Conservation (phyloP, 2,329 filamentous ascomycete genomes). For the Colletotrichum australisinense region DNA sequence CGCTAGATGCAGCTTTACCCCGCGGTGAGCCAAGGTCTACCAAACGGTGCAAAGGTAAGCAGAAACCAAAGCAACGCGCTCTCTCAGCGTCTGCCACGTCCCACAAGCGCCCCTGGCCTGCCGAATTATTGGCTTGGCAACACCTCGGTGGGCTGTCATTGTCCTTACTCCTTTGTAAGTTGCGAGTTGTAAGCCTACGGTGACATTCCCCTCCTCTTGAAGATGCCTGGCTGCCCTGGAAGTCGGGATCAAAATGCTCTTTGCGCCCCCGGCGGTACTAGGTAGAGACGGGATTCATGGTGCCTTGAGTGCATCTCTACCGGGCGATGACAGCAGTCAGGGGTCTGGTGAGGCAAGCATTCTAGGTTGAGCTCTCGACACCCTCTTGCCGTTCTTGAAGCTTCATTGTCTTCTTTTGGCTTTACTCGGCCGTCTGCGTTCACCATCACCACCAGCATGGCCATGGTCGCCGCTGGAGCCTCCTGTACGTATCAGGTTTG, state of each 20-base stretch:
- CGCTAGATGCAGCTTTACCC: not conserved
- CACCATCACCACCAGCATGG: not conserved
- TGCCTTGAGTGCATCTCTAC: not conserved
- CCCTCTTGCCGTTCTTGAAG: not conserved
- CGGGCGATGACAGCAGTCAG: not conserved
- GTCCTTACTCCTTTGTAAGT: not conserved
- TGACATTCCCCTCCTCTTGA: not conserved
- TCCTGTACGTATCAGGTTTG: not conserved
- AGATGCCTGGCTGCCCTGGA: not conserved
- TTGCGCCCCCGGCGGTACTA: not conserved
- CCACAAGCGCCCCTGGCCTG: conserved; percentile 22
- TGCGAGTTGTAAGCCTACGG: not conserved
- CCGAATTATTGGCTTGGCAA: conserved; percentile 35
- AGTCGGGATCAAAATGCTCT: not conserved
- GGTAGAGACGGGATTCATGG: not conserved
- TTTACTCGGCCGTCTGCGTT: not conserved
- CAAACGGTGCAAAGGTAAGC: not conserved
- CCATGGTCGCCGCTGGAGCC: not conserved
- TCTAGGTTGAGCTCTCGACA: not conserved
- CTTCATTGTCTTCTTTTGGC: not conserved
- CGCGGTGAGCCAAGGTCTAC: conserved; percentile 2
- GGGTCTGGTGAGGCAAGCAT: conserved; percentile 1
- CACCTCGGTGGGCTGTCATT: not conserved
- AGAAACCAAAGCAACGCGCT: not conserved
- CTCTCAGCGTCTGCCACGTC: conserved; percentile 30